These are phyloP conservation scores for Thalassiosira ordinaria DNA, from an alignment of 352 stramenopile genomes.

Conservation along the genomic window DNA sequence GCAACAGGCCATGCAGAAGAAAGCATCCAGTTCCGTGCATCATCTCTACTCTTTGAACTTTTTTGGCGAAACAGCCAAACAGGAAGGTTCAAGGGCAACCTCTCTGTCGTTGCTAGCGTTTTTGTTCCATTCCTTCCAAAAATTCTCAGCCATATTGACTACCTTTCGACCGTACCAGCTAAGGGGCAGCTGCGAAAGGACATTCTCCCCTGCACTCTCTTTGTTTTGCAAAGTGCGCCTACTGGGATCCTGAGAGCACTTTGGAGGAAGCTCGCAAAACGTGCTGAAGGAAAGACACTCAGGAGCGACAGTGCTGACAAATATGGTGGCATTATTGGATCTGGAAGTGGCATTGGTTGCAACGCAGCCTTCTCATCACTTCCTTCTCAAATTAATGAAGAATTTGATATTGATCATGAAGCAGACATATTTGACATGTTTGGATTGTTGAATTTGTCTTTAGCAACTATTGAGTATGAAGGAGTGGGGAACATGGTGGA, in stretches of 20 bases:
- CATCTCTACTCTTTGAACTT: conserved; percentile 81
- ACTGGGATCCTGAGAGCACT: conserved; percentile 70
- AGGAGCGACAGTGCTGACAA: conserved; percentile 57
- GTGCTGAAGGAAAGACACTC: conserved; percentile 62
- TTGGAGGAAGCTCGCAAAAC: conserved; percentile 79
- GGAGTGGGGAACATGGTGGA: conserved; percentile 64
- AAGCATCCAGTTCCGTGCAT: conserved; percentile 77
- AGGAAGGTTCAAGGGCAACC: conserved; percentile 67
- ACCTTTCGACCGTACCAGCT: conserved; percentile 74
- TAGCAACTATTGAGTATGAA: conserved; percentile 85
- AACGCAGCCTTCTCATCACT: conserved; percentile 39
- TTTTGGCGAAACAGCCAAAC: conserved; percentile 80
- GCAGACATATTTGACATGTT: conserved; percentile 84
- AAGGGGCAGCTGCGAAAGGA: conserved; percentile 84
- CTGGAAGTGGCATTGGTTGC: conserved; percentile 31
- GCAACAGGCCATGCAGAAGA: conserved; percentile 80
- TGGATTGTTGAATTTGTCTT: conserved; percentile 78
- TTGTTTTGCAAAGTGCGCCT: conserved; percentile 83
- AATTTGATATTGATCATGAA: conserved; percentile 44
- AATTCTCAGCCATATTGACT: conserved; percentile 70
- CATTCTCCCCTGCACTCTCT: conserved; percentile 79
- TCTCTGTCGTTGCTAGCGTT: conserved; percentile 76
- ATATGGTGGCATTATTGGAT: conserved; percentile 69
- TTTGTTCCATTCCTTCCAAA: conserved; percentile 84
- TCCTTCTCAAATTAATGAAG: conserved; percentile 35